A percentile compares a stretch with the other conserved stretches of the same genome.
phyloP scores from a whole-genome alignment of 2,329 filamentous ascomycete genomes.

The Ophiocordyceps camponoti-rufipedis region DNA sequence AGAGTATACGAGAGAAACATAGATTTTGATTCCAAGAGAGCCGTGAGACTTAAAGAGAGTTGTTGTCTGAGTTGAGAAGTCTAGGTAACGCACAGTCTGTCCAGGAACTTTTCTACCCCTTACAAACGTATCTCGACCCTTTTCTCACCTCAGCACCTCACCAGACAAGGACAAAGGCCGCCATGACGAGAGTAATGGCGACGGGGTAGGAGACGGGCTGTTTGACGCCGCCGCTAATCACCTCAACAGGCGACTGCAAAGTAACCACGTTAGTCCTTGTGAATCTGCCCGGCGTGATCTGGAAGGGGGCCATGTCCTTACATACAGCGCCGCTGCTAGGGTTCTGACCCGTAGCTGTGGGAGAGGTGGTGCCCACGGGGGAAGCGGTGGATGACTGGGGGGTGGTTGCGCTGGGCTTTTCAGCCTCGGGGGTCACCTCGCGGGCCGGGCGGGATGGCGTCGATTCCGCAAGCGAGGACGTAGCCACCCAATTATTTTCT shows the following conservation, averaged over 20 bases:
- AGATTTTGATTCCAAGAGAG: too few relatives aligned
- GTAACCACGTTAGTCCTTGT: background rate
- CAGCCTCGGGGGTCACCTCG: too few relatives aligned
- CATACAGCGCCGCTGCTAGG: background rate
- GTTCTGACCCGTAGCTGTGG: background rate
- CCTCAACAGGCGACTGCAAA: background rate
- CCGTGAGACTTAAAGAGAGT: too few relatives aligned
- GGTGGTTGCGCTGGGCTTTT: too few relatives aligned
- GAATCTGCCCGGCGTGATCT: background rate
- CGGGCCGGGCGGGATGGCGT: too few relatives aligned
- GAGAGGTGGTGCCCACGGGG: background rate
- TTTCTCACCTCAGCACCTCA: background rate
- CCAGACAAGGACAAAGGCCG: background rate
- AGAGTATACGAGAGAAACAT: background rate
- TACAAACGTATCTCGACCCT: too few relatives aligned
- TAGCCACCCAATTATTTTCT: too few relatives aligned
- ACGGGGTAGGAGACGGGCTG: background rate
- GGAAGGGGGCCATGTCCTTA: background rate
- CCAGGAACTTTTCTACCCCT: too few relatives aligned
- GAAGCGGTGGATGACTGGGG: background rate
- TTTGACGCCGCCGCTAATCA: background rate
- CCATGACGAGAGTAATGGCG: background rate
- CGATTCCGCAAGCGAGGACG: too few relatives aligned
- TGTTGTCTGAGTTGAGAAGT: background rate
- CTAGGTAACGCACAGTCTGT: too few relatives aligned